phyloP scores from a whole-genome alignment of 371 early-diverging fungal genomes.

The Mucor circinelloides region DNA sequence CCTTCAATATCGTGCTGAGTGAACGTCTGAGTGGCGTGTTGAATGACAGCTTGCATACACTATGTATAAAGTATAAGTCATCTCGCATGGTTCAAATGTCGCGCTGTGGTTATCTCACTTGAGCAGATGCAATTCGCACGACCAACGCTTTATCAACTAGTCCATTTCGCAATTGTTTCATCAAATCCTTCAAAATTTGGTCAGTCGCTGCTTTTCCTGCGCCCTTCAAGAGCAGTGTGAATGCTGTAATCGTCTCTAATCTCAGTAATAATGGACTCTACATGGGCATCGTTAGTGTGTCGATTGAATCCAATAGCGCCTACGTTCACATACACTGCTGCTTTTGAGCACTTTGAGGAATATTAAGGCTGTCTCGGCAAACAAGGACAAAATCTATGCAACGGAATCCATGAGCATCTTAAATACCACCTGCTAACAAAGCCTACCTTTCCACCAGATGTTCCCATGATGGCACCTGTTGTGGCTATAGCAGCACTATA shows the following conservation, averaged over 20 bases:
- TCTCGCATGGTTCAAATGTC: no score
- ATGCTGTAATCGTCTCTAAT: slow-evolving; percentile 71
- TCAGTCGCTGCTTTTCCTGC: slow-evolving; percentile 83
- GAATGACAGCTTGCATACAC: slow-evolving; percentile 58
- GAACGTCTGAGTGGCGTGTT: slow-evolving; percentile 51
- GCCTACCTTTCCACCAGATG: slow-evolving; percentile 64
- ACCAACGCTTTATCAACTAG: slow-evolving; percentile 76
- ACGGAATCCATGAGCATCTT: not conserved
- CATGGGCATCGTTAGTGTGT: not conserved
- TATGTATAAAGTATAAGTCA: slow-evolving; percentile 12
- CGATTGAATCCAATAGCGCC: no score
- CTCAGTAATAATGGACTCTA: slow-evolving; percentile 67
- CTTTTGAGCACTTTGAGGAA: slow-evolving; percentile 69
- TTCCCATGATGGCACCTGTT: slow-evolving; percentile 73
- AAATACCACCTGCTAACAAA: not conserved
- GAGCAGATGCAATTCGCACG: slow-evolving; percentile 72
- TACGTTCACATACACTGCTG: slow-evolving; percentile 59
- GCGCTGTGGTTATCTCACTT: slow-evolving; percentile 56
- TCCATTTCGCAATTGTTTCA: slow-evolving; percentile 69
- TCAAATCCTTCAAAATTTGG: slow-evolving; percentile 70
- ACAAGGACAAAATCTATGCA: slow-evolving; percentile 67
- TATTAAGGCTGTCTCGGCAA: slow-evolving; percentile 75
- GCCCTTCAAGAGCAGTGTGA: slow-evolving; percentile 71
- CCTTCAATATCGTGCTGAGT: slow-evolving; percentile 68
- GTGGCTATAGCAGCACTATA: slow-evolving; percentile 76